A percentile compares a stretch with the other conserved stretches of the same genome.
Conservation (phyloP, 2,329 filamentous ascomycete species). For the Zasmidium angulare region DNA sequence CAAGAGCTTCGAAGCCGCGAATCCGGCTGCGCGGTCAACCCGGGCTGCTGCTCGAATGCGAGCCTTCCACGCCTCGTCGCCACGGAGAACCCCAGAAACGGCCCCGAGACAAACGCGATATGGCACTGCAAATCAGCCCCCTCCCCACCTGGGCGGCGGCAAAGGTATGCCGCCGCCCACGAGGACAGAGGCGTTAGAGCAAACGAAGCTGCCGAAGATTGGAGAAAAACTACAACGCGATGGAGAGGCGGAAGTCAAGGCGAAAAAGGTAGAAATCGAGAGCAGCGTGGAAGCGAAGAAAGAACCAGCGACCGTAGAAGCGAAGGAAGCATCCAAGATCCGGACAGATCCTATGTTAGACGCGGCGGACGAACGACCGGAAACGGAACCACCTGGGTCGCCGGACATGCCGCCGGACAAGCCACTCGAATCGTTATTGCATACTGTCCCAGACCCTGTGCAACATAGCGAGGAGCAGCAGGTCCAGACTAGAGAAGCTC, state of each 20-base stretch:
- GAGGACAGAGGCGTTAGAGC: slow-evolving; percentile 8
- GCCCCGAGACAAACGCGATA: slow-evolving; percentile 40
- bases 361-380: slow-evolving; percentile 11
- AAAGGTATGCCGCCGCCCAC: slow-evolving; percentile 25
- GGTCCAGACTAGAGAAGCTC: slow-evolving; percentile 1
- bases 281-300: slow-evolving; percentile 11
- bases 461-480: slow-evolving; percentile 23
- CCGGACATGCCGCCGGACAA: slow-evolving; percentile 23
- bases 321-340: slow-evolving; percentile 3
- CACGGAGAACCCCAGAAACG: slow-evolving; percentile 32
- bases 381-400: slow-evolving; percentile 8
- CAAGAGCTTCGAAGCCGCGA: slow-evolving; percentile 31
- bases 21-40: slow-evolving; percentile 24
- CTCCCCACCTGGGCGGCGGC: slow-evolving; percentile 37
- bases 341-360: slow-evolving; percentile 27
- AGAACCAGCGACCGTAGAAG: slow-evolving; percentile 21
- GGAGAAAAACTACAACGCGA: slow-evolving; percentile 31
- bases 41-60: slow-evolving; percentile 27
- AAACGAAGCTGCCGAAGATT: slow-evolving; percentile 32
- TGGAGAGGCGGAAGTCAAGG: slow-evolving; percentile 28
- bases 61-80: slow-evolving; percentile 35
- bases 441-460: slow-evolving; percentile 29
- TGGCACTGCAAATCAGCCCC: slow-evolving; percentile 49
- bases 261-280: slow-evolving; percentile 12
- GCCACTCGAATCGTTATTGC: slow-evolving; percentile 29